Conservation (phyloP, 345 rosid species). For the Ceriops zippeliana region DNA sequence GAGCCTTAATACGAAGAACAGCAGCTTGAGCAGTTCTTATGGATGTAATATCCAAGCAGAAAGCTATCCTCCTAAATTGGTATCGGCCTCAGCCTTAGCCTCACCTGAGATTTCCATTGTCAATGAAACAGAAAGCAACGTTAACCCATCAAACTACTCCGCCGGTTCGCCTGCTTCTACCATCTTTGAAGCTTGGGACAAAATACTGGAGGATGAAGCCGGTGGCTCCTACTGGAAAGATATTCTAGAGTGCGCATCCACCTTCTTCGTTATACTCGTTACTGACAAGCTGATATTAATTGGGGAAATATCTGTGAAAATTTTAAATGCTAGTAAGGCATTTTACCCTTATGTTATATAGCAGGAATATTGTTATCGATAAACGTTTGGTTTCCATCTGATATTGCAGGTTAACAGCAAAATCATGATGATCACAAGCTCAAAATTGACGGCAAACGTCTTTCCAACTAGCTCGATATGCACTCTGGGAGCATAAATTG, state of each 20-base stretch:
- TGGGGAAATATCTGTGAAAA: background rate
- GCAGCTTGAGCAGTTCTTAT: conserved; percentile 11
- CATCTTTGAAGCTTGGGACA: conserved; percentile 54
- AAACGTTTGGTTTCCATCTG: background rate
- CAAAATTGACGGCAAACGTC: background rate
- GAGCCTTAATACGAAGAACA: background rate
- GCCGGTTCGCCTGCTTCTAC: conserved; percentile 18
- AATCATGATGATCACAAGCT: conserved; percentile 11
- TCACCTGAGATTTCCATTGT: conserved; percentile 28
- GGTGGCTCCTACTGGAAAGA: conserved; percentile 63
- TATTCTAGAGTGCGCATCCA: conserved; percentile 46
- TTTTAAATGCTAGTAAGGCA: background rate
- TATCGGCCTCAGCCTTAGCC: conserved; percentile 34
- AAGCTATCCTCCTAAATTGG: conserved; percentile 37
- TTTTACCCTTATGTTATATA: background rate
- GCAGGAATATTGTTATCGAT: background rate
- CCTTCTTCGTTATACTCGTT: background rate
- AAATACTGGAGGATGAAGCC: conserved; percentile 48
- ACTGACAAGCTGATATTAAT: background rate
- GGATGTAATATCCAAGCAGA: conserved; percentile 24
- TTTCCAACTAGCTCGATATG: background rate
- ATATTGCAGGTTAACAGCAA: conserved; percentile 40
- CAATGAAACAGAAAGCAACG: conserved; percentile 22
- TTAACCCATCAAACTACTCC: conserved; percentile 1
- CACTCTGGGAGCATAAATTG: background rate